Percentiles rank a stretch among this genome's conserved stretches.
These are phyloP conservation scores for Aureobasidium sp. DNA, from an alignment of 2,329 filamentous ascomycete species.

Conservation along the genomic window DNA sequence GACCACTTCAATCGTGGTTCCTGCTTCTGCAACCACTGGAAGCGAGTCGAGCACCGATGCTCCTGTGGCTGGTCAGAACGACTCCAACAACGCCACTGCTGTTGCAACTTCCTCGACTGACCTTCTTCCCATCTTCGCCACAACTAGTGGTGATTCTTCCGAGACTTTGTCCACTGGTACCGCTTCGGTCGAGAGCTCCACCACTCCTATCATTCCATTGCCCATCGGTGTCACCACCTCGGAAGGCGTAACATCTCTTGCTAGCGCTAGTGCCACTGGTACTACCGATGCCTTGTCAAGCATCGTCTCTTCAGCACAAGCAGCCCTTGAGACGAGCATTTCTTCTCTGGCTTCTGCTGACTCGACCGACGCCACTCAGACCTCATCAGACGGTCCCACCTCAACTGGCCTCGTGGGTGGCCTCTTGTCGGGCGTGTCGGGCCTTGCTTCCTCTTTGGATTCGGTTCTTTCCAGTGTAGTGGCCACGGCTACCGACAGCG, in stretches of 20 bases:
- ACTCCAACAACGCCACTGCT: background rate
- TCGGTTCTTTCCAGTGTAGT: slow-evolving; percentile 25
- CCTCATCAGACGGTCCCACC: slow-evolving; percentile 14
- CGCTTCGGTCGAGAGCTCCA: slow-evolving; percentile 8
- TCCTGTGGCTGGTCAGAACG: background rate
- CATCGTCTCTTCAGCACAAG: slow-evolving; percentile 16
- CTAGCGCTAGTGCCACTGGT: slow-evolving; percentile 3
- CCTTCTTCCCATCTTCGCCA: background rate
- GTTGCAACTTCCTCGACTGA: background rate
- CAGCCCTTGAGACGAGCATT: background rate
- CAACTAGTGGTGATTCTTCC: background rate
- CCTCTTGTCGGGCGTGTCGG: slow-evolving; percentile 25
- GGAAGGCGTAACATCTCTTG: background rate
- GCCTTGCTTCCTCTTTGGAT: slow-evolving; percentile 25
- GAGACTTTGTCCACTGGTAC: background rate
- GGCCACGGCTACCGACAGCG: slow-evolving; percentile 25
- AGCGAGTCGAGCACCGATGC: background rate
- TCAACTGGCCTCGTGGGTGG: slow-evolving; percentile 12
- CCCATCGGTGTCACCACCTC: background rate
- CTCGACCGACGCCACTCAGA: slow-evolving; percentile 14
- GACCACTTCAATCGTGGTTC: slow-evolving; percentile 7
- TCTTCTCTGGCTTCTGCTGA: slow-evolving; percentile 22
- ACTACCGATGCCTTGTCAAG: slow-evolving; percentile 15
- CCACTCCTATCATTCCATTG: slow-evolving; percentile 1
- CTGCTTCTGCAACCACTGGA: background rate